Base-by-base conservation (phyloP, 1,284 basidiomycete genomes). In the Leccinum cinnamomeum region DNA sequence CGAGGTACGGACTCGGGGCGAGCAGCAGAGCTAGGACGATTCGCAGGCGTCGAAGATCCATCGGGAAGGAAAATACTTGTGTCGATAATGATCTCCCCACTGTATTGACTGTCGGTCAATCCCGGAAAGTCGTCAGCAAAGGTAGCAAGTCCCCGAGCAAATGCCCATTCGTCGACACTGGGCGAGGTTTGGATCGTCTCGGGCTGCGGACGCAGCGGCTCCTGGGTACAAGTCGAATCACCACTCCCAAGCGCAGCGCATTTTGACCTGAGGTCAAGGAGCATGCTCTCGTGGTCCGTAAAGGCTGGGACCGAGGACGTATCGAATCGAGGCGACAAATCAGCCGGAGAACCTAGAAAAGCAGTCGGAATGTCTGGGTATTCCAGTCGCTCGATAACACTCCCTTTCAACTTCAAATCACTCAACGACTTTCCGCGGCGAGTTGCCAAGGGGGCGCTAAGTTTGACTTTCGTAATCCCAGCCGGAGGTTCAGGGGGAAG, bases 331-430 rank as follows among this genome's bases (percentile, higher is more conserved):
- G 83, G 78, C n/a, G 77, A 77, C 67, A 82, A 79, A 44, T 75
- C 65, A 16, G 79, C 77, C 3, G 83, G 79, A n/a, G 84, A 81
- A 4, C 86, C 84, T 18, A 82, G 72, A 73, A 88, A 88, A 12
- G 86, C 82, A 20, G 84, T 84, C 16, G 87, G 87, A 51, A 88
- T 84, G 58, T 78, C 79, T 39, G 87, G 85, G 72, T 88, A 88
- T 46, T 78, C 65, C 64, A 75, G 68, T 14, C 70, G 64, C 35
- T 68, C 66, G 20, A 70, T 67, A n/a, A 66, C 53, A 46, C 69
- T 67, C 51, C 69, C 65, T 53, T 72, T 72, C 33, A 84, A 62
- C 25, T 75, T 68, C 44, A 88, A 70, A 3, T 79, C 76, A 35
- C 81, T 70, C 16, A 80, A 65, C 50, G 77, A 76, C 69, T 79